These are phyloP conservation scores for Fusarium palustre DNA, from an alignment of 2,329 filamentous ascomycete species.

Conservation along the genomic window DNA sequence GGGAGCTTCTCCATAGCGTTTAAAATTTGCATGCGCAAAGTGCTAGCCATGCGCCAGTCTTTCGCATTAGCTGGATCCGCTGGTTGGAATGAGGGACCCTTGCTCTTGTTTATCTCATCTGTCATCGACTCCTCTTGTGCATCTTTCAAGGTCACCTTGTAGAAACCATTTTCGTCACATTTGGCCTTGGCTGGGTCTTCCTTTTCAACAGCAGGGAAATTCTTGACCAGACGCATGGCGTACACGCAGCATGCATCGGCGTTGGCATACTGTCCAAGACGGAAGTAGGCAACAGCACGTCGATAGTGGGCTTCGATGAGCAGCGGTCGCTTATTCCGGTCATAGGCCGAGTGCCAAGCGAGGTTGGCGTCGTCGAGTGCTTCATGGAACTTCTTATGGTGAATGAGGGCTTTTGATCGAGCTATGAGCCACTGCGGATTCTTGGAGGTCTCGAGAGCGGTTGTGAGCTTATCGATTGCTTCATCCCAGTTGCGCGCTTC, in stretches of 20 bases:
- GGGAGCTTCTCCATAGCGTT: constrained; percentile 58
- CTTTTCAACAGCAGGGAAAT: constrained; percentile 48
- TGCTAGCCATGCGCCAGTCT: constrained; percentile 57
- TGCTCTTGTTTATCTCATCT: constrained; percentile 49
- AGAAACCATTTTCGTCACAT: constrained; percentile 61
- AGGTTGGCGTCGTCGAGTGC: constrained; percentile 78
- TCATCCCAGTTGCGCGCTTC: constrained; percentile 71
- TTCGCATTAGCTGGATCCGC: constrained; percentile 26
- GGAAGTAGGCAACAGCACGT: constrained; percentile 78
- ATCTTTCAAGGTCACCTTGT: constrained; percentile 54
- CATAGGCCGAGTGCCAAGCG: constrained; percentile 70
- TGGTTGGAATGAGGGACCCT: constrained; percentile 6
- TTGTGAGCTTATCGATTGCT: constrained; percentile 76
- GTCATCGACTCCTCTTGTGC: constrained; percentile 47
- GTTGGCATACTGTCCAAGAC: constrained; percentile 78
- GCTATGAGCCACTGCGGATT: constrained; percentile 85
- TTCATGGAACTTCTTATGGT: constrained; percentile 68
- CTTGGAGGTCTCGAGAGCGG: constrained; percentile 72
- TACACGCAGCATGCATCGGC: constrained; percentile 77
- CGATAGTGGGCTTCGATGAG: constrained; percentile 87
- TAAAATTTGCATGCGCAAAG: constrained; percentile 62
- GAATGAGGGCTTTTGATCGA: constrained; percentile 82
- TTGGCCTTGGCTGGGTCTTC: constrained; percentile 46
- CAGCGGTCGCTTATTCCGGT: constrained; percentile 78
- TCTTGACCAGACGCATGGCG: constrained; percentile 58